A percentile compares a stretch with the other conserved stretches of the same genome.
Evolutionary conservation across 495 filamentous ascomycete species (phyloP).

Genomic region (Penicillium fimorum): DNA sequence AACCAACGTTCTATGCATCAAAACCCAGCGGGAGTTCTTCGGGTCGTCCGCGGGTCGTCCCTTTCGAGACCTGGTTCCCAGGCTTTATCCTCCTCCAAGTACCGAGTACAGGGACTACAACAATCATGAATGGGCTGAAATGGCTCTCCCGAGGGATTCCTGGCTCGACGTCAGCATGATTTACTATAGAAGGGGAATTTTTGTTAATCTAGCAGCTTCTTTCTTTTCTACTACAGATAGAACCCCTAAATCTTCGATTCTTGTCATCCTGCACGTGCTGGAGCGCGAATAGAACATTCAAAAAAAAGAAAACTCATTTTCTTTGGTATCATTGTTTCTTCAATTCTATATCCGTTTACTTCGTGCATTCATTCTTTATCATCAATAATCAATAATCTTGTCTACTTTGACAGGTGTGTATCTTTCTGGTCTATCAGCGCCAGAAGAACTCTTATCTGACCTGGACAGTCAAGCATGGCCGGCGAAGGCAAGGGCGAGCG

Average conservation of each 20-base stretch:
- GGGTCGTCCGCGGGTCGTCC: constrained; percentile 15
- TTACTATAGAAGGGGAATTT: constrained; percentile 5
- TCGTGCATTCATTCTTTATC: not conserved
- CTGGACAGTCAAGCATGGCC: constrained; percentile 15
- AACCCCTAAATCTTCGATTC: not conserved
- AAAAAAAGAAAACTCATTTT: not conserved
- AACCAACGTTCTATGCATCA: constrained; percentile 30
- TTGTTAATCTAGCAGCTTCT: not conserved
- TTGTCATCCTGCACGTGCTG: not conserved
- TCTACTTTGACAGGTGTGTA: not conserved
- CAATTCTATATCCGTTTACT: not conserved
- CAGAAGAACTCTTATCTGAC: not conserved
- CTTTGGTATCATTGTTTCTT: not conserved
- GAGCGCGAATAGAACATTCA: too few relatives aligned
- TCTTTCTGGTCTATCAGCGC: not conserved
- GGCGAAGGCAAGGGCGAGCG: constrained; percentile 20
- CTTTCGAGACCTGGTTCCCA: not conserved
- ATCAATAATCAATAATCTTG: not conserved
- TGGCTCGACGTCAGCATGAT: constrained; percentile 43
- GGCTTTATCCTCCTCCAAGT: not conserved
- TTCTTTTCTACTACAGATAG: not conserved
- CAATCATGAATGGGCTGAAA: not conserved
- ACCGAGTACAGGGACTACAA: not conserved
- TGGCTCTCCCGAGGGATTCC: constrained; percentile 16
- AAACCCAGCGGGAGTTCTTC: constrained; percentile 15